These are phyloP conservation scores for Dactylellina haptotyla DNA, from an alignment of 2,329 filamentous ascomycete species.

Conservation along the genomic window DNA sequence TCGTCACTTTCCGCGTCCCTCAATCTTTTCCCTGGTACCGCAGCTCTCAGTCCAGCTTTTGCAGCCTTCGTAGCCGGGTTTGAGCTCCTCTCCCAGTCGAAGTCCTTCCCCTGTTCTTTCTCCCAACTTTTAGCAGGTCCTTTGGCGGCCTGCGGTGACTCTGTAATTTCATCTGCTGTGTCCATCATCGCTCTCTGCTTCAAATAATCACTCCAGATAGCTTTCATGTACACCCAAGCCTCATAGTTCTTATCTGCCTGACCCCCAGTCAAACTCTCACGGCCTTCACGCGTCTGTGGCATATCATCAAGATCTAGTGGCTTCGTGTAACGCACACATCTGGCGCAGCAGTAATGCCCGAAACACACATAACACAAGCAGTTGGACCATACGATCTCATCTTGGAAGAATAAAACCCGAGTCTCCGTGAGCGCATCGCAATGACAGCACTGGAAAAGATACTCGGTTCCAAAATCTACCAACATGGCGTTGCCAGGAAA, in stretches of 20 bases:
- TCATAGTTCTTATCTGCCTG: constrained; percentile 29
- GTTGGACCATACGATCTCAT: constrained; percentile 38
- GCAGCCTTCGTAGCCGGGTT: background rate
- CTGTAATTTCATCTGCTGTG: background rate
- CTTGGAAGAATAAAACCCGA: constrained; percentile 26
- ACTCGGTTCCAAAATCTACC: constrained; percentile 14
- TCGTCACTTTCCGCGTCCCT: background rate
- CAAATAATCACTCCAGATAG: constrained; percentile 35
- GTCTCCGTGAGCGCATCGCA: background rate
- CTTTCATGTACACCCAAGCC: constrained; percentile 28
- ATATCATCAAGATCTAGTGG: background rate
- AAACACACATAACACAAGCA: constrained; percentile 15
- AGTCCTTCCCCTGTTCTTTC: background rate
- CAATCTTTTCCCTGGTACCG: constrained; percentile 1
- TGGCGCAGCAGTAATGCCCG: constrained; percentile 22
- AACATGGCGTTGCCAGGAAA: constrained; percentile 44
- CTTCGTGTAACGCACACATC: constrained; percentile 18
- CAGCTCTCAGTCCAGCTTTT: constrained; percentile 9
- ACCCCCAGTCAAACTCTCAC: background rate
- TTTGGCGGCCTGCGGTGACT: no score
- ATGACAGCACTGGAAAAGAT: constrained; percentile 35
- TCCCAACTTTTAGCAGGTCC: no score
- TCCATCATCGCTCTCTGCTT: constrained; percentile 3
- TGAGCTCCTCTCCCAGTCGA: background rate
- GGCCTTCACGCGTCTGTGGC: background rate